phyloP scores from a whole-genome alignment of 2,329 filamentous ascomycete species.

The Chaetomium sp. region DNA sequence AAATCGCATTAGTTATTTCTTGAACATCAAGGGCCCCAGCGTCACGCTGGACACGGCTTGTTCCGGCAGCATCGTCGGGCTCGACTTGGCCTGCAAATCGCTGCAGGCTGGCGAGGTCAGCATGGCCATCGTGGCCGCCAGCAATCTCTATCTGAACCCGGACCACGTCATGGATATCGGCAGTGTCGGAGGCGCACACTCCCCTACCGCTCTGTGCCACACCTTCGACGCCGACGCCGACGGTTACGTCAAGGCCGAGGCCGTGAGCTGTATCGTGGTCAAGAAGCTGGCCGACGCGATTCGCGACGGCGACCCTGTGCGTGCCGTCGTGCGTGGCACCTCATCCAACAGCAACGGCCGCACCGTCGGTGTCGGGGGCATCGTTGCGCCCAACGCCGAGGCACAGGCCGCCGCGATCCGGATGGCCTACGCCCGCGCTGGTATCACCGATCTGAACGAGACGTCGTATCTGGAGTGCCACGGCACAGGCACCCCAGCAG shows the following conservation, averaged over 20 bases:
- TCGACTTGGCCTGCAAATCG: not conserved
- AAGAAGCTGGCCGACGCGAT: conserved; percentile 37
- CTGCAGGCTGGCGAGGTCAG: not conserved
- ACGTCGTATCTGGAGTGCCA: too few relatives aligned
- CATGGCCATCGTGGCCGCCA: not conserved
- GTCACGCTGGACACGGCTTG: not conserved
- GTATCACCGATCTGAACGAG: conserved; percentile 17
- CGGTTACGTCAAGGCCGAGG: conserved; percentile 34
- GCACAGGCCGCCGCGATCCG: conserved; percentile 42
- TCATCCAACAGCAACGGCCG: conserved; percentile 45
- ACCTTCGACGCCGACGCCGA: conserved; percentile 38
- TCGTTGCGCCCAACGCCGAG: conserved; percentile 45
- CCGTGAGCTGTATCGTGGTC: conserved; percentile 12
- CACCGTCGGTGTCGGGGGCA: conserved; percentile 41
- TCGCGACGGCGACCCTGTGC: conserved; percentile 35
- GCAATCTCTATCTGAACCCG: not conserved
- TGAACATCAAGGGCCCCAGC: too few relatives aligned
- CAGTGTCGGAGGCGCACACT: conserved; percentile 13
- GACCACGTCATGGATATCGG: conserved; percentile 30
- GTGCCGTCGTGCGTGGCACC: conserved; percentile 34
- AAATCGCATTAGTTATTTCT: too few relatives aligned
- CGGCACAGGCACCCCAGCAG: too few relatives aligned
- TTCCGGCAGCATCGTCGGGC: not conserved
- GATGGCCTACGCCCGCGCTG: conserved; percentile 39
- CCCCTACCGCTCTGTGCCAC: conserved; percentile 30